Evolutionary conservation across 176 grass and related monocot genomes (phyloP).

Genomic region (Aegilops sharonensis): DNA sequence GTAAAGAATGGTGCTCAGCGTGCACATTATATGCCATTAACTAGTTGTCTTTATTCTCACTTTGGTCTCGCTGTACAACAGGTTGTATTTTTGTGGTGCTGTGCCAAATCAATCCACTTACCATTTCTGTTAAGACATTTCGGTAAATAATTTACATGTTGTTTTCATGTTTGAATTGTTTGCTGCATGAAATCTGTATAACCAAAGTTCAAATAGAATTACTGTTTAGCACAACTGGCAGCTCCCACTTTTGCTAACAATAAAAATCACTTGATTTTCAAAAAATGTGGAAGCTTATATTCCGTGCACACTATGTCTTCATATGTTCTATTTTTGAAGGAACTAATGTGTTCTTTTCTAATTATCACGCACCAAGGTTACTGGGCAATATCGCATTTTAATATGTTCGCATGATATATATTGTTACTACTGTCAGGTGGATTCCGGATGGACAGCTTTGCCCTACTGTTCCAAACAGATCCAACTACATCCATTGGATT

Average conservation of each 20-base stretch:
- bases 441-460: slow-evolving; percentile 87
- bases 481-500: slow-evolving; percentile 96
- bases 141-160: not conserved
- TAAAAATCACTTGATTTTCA: not conserved
- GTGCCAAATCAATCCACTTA: not conserved
- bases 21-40: not conserved
- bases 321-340: not conserved
- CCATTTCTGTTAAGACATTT: slow-evolving; percentile 1
- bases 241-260: not conserved
- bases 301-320: not conserved
- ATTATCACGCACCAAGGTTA: not conserved
- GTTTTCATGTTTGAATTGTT: not conserved
- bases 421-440: slow-evolving; percentile 61
- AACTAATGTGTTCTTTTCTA: not conserved
- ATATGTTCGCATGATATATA: not conserved
- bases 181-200: not conserved
- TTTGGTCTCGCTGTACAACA: not conserved
- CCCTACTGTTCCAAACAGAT: slow-evolving; percentile 90
- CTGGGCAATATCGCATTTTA: not conserved
- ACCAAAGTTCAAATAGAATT: not conserved
- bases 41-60: not conserved
- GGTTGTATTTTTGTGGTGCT: not conserved
- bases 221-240: not conserved
- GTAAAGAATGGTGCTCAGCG: not conserved
- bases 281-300: not conserved